Base-by-base conservation (phyloP, 1,284 basidiomycete species). In the Erythrobasidium hasegawianum region DNA sequence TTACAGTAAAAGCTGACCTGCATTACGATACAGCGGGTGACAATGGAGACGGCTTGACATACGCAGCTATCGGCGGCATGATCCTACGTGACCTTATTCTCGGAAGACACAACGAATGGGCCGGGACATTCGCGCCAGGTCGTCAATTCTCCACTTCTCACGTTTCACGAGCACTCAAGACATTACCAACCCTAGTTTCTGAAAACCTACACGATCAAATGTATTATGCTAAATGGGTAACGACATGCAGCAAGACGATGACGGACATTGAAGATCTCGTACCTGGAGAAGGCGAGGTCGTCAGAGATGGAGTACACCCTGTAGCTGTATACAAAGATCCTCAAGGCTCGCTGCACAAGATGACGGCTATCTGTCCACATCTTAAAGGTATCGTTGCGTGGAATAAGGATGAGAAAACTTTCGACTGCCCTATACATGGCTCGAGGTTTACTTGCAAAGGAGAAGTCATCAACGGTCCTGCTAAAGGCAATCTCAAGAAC, bases 371-470 rank as follows among this genome's bases (percentile, higher is more conserved):
- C 13, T 57, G 55, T 20, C 55, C 55, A n/a, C 55, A 57, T 40
- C 26, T 57, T 27, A 57, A 57, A 43, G 55, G 55, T 1, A 57
- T 57, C 26, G 55, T 57, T 5, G 38, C 55, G 2, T 57, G 55
- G 55, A 57, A 57, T 20, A 57, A 39, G 5, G 55, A 57, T 57
- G 55, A 57, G 14, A 57, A 57, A n/a, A 57, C 55, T 10, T 57
- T 57, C 22, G 55, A 57, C 43, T 57, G 55, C 38, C 55, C 55
- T 24, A 57, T 57, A 2, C 55, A 57, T 40, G 55, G 55, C 27
- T 41, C 39, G 26, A 18, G 55, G 2, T 57, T 57, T 20, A 57
- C 55, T 16, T 57, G 55, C 39, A 57, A 57, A 11, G 55, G 55
- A 40, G 55, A 57, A 16, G 55, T 57, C 8, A 57, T 57, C 16